A percentile compares a stretch with the other conserved stretches of the same genome.
phyloP scores from a whole-genome alignment of 495 filamentous ascomycete genomes.

The Podospora didyma region DNA sequence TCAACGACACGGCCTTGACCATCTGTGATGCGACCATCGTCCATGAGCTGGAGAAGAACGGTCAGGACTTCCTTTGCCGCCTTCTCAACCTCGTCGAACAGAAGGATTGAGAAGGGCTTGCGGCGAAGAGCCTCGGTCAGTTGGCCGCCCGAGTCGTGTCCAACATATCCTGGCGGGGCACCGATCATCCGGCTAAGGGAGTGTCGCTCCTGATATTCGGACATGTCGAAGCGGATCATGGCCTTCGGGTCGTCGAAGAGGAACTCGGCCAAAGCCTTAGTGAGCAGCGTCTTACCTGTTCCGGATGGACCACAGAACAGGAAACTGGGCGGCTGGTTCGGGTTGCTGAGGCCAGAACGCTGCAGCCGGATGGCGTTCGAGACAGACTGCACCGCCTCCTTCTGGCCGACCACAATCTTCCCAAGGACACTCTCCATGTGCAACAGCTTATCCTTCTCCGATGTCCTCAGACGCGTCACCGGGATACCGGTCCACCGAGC shows the following conservation, averaged over 20 bases:
- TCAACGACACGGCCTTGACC: slow-evolving; percentile 93
- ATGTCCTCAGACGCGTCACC: slow-evolving; percentile 85
- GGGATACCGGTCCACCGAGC: slow-evolving; percentile 95
- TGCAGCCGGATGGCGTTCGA: slow-evolving; percentile 94
- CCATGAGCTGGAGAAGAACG: slow-evolving; percentile 95
- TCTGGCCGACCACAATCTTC: slow-evolving; percentile 86
- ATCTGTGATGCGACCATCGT: slow-evolving; percentile 97
- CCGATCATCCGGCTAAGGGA: slow-evolving; percentile 96
- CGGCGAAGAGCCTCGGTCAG: slow-evolving; percentile 91
- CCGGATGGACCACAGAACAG: slow-evolving; percentile 97
- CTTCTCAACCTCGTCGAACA: slow-evolving; percentile 98
- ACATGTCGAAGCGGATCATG: slow-evolving; percentile 99
- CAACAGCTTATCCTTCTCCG: slow-evolving; percentile 94
- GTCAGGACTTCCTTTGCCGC: slow-evolving; percentile 97
- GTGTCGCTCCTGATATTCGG: slow-evolving; percentile 97
- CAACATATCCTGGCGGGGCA: slow-evolving; percentile 94
- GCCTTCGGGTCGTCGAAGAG: slow-evolving; percentile 95
- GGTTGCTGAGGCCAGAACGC: slow-evolving; percentile 87
- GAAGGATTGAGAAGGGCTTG: slow-evolving; percentile 92
- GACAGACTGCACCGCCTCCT: slow-evolving; percentile 89
- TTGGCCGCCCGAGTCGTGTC: slow-evolving; percentile 93
- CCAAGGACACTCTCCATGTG: slow-evolving; percentile 85
- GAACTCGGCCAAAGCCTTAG: slow-evolving; percentile 95
- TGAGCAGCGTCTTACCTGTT: slow-evolving; percentile 95
- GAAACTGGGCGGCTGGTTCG: slow-evolving; percentile 95